Evolutionary conservation across 2,329 filamentous ascomycete species (phyloP), one percentile per base, ranked within the genome.

Genomic region (Pestalotiopsis sp.): DNA sequence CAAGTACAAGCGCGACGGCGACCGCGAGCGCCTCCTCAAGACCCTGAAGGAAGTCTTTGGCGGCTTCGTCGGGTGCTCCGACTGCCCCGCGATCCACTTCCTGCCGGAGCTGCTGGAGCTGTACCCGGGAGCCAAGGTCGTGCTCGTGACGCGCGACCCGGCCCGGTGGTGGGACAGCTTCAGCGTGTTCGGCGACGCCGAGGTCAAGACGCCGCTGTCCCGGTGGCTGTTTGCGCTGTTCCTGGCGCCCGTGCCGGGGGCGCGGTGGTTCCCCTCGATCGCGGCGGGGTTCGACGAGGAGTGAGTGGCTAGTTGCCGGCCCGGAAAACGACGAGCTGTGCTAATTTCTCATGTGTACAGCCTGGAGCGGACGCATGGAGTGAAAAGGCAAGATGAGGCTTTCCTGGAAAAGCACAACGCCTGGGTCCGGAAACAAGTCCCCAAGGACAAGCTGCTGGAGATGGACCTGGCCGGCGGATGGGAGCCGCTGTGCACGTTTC

Each of bases 51-150:
- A 79, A 56, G 73, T 77, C n/a, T 75, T 78, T 4, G 76, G 78
- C 25, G 84, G 84, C 25, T 86, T 82, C 71, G 82, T 80, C 2
- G 83, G 79, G 23, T 77, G 80, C 52, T 82, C 83, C 45, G 85
- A 87, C 71, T 71, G 78, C 9, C 84, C 84, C 1, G 78, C 77
- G 7, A 77, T 75, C 20, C 76, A 80, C 64, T 80, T 86, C 39
- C 73, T 84, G 4, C 77, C 79, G 11, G 83, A 86, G 70, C 73
- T 86, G 57, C 70, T 86, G 65, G 78, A 82, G 66, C 71, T 85
- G 14, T 86, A 85, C 69, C 84, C 85, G 0, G 78, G 85, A 31
- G 84, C 83, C 12, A 80, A 81, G 66, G 83, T 86, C 7, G 80
- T 87, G 20, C 78, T 80, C 69, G 79, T 81, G 2, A 75, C 72